These are phyloP conservation scores for Conticribra guillardii DNA, from an alignment of 108 stramenopile species.

Conservation along the genomic window DNA sequence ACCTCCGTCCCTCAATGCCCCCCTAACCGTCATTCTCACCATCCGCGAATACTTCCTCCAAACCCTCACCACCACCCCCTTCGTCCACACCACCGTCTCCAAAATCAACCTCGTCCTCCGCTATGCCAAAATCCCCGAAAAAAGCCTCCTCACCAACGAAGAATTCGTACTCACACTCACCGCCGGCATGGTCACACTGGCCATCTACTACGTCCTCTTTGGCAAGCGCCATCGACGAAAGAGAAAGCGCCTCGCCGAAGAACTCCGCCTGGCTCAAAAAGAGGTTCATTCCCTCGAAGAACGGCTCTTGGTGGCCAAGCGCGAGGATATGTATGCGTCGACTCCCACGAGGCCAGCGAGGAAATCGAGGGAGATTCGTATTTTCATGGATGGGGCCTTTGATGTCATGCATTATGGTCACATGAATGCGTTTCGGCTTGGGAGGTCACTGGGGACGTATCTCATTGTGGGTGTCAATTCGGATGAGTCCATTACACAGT, in stretches of 20 bases:
- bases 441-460: constrained; percentile 91
- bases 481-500: constrained; percentile 91
- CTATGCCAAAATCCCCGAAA: constrained; percentile 37
- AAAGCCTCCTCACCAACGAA: constrained; percentile 48
- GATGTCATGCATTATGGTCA: constrained; percentile 99
- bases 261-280: constrained; percentile 61
- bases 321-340: constrained; percentile 34
- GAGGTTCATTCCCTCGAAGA: constrained; percentile 72
- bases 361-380: constrained; percentile 66
- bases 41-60: constrained; percentile 40
- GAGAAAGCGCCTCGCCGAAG: constrained; percentile 55
- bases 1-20: no score
- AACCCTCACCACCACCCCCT: constrained; percentile 27
- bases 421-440: constrained; percentile 99
- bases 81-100: constrained; percentile 24
- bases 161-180: constrained; percentile 45
- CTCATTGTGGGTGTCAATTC: constrained; percentile 98
- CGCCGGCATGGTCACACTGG: constrained; percentile 53
- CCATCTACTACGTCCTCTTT: constrained; percentile 60
- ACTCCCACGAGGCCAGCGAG: constrained; percentile 15
- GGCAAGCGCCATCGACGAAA: constrained; percentile 65
- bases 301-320: constrained; percentile 47
- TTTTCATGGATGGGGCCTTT: constrained; percentile 99
- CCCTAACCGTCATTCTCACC: constrained; percentile 27
- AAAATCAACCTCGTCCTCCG: constrained; percentile 39